Evolutionary conservation across 208 protist species (phyloP).

Genomic region (Leishmania tarentolae): DNA sequence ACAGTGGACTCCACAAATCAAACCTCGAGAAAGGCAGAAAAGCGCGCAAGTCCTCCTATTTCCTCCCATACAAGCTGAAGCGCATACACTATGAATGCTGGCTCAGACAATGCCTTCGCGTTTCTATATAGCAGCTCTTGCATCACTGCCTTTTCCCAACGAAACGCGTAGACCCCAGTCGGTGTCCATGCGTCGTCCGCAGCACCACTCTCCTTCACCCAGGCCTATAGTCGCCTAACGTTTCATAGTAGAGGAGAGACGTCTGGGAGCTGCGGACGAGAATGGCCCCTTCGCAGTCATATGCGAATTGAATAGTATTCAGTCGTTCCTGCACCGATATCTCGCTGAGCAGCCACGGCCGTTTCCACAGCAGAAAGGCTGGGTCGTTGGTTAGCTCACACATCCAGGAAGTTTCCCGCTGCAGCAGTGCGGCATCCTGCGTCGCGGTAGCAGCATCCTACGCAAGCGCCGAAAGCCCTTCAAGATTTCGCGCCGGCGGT

Average conservation of each 20-base stretch:
- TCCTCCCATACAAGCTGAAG: not conserved
- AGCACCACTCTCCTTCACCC: no score
- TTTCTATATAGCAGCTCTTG: not conserved
- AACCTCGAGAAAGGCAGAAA: not conserved
- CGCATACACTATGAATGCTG: not conserved
- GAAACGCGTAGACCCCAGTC: not conserved
- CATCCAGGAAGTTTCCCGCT: not conserved
- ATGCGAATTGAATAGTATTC: constrained; percentile 3
- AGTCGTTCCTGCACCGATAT: constrained; percentile 8
- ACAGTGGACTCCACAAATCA: not conserved
- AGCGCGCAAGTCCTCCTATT: not conserved
- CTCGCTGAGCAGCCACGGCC: not conserved
- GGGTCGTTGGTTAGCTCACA: not conserved
- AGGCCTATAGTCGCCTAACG: not conserved
- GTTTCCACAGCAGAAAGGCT: not conserved
- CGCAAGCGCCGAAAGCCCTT: not conserved
- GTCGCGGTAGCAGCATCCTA: not conserved
- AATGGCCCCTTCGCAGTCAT: constrained; percentile 22
- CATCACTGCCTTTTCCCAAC: not conserved
- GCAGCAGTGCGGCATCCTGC: not conserved
- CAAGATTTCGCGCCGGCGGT: no score
- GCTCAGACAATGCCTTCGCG: not conserved
- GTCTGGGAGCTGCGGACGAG: not conserved
- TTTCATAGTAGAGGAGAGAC: not conserved
- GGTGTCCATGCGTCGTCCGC: not conserved